phyloP scores from a whole-genome alignment of 768 basidiomycete genomes.

The Rhodotorula kratochvilovae region DNA sequence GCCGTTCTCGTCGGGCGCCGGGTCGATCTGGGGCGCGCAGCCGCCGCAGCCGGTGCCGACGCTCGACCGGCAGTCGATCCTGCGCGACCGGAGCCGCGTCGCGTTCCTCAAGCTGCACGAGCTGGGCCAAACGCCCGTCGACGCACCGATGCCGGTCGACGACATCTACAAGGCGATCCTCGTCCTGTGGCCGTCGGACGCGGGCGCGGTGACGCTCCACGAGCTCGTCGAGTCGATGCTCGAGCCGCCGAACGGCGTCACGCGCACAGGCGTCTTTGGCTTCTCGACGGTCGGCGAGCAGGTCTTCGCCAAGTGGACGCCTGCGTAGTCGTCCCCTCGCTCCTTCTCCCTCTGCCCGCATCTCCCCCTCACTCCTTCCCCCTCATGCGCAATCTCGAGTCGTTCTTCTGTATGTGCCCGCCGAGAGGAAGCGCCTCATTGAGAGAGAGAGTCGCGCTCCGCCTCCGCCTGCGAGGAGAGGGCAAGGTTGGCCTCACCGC shows the following conservation, averaged over 20 bases:
- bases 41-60: conserved; percentile 15
- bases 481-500: no score
- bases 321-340: neutral
- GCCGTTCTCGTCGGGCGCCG: neutral
- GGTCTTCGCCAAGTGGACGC: conserved; percentile 17
- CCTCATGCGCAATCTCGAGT: neutral
- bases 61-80: conserved; percentile 32
- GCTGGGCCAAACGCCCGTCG: conserved; percentile 16
- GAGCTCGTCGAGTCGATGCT: conserved; percentile 42
- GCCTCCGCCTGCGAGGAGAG: no score
- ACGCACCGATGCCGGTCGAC: conserved; percentile 30
- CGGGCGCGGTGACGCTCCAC: conserved; percentile 19
- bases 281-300: conserved; percentile 34
- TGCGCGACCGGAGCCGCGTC: conserved; percentile 40
- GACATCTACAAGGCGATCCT: conserved; percentile 41
- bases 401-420: neutral
- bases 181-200: conserved; percentile 37
- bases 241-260: conserved; percentile 32
- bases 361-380: neutral
- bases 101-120: conserved; percentile 41
- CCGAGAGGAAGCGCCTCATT: no score
- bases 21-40: conserved; percentile 33
- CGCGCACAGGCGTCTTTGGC: conserved; percentile 40
- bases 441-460: no score
- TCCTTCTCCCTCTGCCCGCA: neutral